phyloP scores from a whole-genome alignment of 345 rosid genomes.

The Hypericum perforatum region DNA sequence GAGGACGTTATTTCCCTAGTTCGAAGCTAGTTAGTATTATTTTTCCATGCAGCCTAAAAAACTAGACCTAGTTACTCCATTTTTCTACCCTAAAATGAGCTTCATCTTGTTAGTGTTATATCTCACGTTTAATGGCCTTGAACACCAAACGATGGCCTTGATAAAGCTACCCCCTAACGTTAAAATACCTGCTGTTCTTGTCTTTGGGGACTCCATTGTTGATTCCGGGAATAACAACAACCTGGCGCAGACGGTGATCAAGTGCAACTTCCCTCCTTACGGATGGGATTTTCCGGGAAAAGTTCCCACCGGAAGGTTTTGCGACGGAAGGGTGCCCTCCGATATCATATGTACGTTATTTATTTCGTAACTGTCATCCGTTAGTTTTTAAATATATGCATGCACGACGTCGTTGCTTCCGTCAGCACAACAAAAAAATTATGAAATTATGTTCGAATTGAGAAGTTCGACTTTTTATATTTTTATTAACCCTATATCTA shows the following conservation, averaged over 20 bases:
- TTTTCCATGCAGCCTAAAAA: too few relatives aligned
- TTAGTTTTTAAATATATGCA: too few relatives aligned
- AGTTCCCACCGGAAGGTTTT: conserved; percentile 26
- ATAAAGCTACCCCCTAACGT: background rate
- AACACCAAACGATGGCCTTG: background rate
- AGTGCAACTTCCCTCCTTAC: conserved; percentile 25
- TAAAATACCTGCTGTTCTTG: conserved; percentile 17
- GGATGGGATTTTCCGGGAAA: conserved; percentile 23
- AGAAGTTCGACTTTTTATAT: too few relatives aligned
- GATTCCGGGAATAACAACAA: conserved; percentile 31
- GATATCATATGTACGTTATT: conserved; percentile 25
- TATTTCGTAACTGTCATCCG: too few relatives aligned
- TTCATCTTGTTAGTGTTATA: background rate
- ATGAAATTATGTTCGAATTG: too few relatives aligned
- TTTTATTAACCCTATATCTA: too few relatives aligned
- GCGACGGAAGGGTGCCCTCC: conserved; percentile 24
- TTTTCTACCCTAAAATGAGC: too few relatives aligned
- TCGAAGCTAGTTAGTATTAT: too few relatives aligned
- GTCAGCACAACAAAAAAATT: too few relatives aligned
- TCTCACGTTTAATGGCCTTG: background rate
- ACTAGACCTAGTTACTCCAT: too few relatives aligned
- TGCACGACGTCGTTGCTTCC: too few relatives aligned
- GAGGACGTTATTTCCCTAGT: too few relatives aligned
- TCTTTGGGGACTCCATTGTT: conserved; percentile 35
- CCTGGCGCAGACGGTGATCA: conserved; percentile 6